phyloP scores from a whole-genome alignment of 805 yeast genomes.

The Candida cerambycidarum region DNA sequence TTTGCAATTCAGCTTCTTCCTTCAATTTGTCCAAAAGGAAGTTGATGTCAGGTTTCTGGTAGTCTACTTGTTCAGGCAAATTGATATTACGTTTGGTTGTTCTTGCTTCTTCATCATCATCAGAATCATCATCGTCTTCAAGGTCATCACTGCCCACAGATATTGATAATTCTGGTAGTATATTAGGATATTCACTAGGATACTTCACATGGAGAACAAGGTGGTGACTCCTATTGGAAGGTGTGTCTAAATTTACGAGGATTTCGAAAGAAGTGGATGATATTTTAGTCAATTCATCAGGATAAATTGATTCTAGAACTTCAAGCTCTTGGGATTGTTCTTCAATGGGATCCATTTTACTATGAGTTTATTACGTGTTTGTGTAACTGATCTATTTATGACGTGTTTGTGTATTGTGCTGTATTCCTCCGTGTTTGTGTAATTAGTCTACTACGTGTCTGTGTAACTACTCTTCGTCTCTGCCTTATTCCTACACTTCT shows the following conservation, averaged over 20 bases:
- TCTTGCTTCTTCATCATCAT: conserved; percentile 38
- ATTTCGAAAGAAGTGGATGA: conserved; percentile 48
- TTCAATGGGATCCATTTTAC: conserved; percentile 69
- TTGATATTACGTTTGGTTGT: conserved; percentile 46
- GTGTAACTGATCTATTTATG: neutral
- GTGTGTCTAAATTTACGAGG: conserved; percentile 64
- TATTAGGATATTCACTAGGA: conserved; percentile 82
- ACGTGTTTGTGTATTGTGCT: neutral
- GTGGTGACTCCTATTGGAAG: conserved; percentile 56
- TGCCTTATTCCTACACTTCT: neutral
- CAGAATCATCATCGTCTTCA: conserved; percentile 30
- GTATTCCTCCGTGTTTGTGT: neutral
- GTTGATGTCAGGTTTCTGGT: conserved; percentile 49
- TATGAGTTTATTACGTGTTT: neutral
- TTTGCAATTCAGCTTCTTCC: conserved; percentile 68
- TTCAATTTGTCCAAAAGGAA: conserved; percentile 39
- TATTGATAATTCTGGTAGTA: conserved; percentile 58
- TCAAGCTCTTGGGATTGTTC: conserved; percentile 91
- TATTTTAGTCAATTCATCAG: conserved; percentile 70
- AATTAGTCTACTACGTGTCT: neutral
- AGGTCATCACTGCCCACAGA: conserved; percentile 29
- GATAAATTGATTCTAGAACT: conserved; percentile 86
- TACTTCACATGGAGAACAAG: conserved; percentile 62
- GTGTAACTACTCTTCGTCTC: neutral
- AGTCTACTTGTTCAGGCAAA: conserved; percentile 57